Evolutionary conservation across 768 basidiomycete genomes (phyloP).

Genomic region (Agaricus blazei): DNA sequence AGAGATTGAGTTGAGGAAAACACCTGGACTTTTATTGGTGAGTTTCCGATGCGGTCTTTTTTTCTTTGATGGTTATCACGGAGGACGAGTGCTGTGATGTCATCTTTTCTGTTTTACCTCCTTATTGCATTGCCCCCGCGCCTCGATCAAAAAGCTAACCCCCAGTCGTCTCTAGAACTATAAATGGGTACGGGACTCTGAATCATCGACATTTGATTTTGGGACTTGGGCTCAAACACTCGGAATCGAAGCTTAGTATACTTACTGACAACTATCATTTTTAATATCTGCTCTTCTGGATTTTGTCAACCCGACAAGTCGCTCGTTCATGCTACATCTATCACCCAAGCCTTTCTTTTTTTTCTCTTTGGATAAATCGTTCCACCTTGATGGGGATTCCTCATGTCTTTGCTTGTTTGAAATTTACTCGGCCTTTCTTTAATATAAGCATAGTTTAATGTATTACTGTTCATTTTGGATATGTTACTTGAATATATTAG

Average conservation of each 20-base stretch:
- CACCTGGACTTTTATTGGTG: conserved; percentile 84
- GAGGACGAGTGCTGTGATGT: no score
- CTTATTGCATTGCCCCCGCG: neutral
- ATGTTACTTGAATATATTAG: no score
- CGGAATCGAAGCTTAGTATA: neutral
- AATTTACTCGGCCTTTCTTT: no score
- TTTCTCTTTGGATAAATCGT: no score
- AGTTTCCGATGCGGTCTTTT: conserved; percentile 17
- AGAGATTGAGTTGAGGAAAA: conserved; percentile 76
- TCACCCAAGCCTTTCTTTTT: no score
- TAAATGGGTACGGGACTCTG: conserved; percentile 7
- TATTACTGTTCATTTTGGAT: no score
- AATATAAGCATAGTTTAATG: no score
- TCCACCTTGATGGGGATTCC: no score
- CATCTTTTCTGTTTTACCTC: neutral
- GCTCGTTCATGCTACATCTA: no score
- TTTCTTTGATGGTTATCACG: no score
- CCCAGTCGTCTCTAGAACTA: neutral
- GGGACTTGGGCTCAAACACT: neutral
- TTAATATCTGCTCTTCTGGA: neutral
- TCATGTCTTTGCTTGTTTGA: no score
- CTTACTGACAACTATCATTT: neutral
- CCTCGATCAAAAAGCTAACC: no score
- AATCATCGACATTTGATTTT: conserved; percentile 5
- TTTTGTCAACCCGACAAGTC: neutral